Evolutionary conservation across 2,329 filamentous ascomycete species (phyloP).

Genomic region (Xylaria sp.): DNA sequence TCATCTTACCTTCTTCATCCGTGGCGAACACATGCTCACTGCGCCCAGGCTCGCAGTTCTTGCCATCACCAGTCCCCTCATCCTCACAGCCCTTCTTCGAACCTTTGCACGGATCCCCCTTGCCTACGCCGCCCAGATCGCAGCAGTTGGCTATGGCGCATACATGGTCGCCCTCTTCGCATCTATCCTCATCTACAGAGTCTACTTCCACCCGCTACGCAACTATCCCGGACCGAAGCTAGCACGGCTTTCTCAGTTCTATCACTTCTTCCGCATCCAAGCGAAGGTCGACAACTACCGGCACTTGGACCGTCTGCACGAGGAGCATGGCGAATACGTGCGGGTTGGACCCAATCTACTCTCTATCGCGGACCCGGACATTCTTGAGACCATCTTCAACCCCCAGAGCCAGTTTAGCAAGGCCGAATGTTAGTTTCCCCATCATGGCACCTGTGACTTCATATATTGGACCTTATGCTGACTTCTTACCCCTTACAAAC

Average conservation of each 20-base stretch:
- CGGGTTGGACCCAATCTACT: constrained; percentile 18
- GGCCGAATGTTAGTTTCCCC: constrained; percentile 15
- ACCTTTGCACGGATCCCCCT: constrained; percentile 1
- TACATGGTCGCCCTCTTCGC: constrained; percentile 18
- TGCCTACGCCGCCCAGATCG: constrained; percentile 5
- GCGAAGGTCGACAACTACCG: constrained; percentile 19
- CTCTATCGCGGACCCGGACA: constrained; percentile 17
- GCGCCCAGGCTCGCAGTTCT: constrained; percentile 10
- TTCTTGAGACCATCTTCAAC: constrained; percentile 15
- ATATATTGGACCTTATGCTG: neutral
- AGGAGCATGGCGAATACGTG: constrained; percentile 19
- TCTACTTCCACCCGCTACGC: constrained; percentile 17
- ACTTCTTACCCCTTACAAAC: neutral
- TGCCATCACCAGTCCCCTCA: constrained; percentile 7
- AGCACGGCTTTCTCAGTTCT: constrained; percentile 16
- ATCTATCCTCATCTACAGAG: constrained; percentile 16
- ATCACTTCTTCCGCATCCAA: constrained; percentile 15
- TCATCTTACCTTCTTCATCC: constrained; percentile 16
- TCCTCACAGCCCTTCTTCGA: constrained; percentile 2
- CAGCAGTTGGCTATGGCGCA: constrained; percentile 9
- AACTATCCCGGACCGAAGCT: constrained; percentile 14
- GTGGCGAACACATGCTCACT: constrained; percentile 18
- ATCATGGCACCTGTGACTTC: neutral
- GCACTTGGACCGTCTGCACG: constrained; percentile 16
- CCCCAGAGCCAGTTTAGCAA: constrained; percentile 17